phyloP scores from a whole-genome alignment of 208 protist species.

The Plasmodiophora brassicae region DNA sequence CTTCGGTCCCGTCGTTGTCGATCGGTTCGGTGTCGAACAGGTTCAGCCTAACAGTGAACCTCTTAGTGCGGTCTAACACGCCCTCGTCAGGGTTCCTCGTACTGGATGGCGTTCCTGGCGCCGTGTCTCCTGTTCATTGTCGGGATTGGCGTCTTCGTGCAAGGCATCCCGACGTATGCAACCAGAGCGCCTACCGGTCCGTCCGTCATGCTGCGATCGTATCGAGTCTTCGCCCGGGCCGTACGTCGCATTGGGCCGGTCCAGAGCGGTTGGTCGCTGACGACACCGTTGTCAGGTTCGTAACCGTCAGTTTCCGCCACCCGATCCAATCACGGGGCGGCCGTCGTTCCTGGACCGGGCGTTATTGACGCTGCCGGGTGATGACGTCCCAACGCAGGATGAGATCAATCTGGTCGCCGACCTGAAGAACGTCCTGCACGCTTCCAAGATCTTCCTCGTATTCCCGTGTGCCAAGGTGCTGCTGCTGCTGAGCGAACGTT shows the following conservation, averaged over 20 bases:
- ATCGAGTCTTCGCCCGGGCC: no score
- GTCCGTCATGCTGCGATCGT: background rate
- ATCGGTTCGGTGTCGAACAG: background rate
- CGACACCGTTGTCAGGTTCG: no score
- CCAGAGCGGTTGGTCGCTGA: no score
- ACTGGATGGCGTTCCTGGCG: background rate
- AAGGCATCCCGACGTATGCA: background rate
- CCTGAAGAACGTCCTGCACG: background rate
- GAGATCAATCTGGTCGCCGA: background rate
- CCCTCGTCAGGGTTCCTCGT: background rate
- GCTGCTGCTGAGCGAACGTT: background rate
- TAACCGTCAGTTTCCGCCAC: no score
- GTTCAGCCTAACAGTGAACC: background rate
- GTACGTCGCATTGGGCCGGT: no score
- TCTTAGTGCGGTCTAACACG: background rate
- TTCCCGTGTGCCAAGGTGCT: background rate
- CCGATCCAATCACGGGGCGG: background rate
- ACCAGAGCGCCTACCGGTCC: background rate
- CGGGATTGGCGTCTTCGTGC: background rate
- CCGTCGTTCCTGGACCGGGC: background rate
- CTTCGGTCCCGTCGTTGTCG: background rate
- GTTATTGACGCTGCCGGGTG: background rate
- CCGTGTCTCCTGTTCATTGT: background rate
- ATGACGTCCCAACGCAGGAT: background rate
- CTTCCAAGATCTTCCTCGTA: background rate